Percentiles rank a stretch among this genome's conserved stretches.
Evolutionary conservation across 2,329 filamentous ascomycete species (phyloP).

Genomic region (Biscogniauxia mediterranea): DNA sequence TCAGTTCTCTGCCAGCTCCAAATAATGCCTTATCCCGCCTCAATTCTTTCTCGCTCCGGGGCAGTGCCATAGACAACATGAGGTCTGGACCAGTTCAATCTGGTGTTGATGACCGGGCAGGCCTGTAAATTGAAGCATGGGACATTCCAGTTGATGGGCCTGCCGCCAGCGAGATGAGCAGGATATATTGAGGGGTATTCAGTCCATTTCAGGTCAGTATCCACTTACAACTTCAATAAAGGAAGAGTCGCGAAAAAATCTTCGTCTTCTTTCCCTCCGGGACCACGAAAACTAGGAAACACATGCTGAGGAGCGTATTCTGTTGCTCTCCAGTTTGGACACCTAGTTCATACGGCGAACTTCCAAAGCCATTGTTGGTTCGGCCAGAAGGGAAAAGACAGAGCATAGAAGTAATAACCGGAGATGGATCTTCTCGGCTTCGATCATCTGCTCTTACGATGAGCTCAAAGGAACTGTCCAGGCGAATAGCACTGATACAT

Average conservation of each 20-base stretch:
- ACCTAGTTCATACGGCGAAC: slow-evolving; percentile 39
- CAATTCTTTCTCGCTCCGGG: slow-evolving; percentile 9
- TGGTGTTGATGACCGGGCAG: slow-evolving; percentile 8
- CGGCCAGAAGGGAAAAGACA: slow-evolving; percentile 34
- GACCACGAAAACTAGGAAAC: slow-evolving; percentile 40
- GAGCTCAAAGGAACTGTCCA: slow-evolving; percentile 32
- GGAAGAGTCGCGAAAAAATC: slow-evolving; percentile 41
- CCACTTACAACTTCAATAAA: slow-evolving; percentile 42
- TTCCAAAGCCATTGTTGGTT: slow-evolving; percentile 34
- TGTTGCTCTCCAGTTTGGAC: slow-evolving; percentile 35
- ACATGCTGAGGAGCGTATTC: slow-evolving; percentile 30
- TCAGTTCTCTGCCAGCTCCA: slow-evolving; percentile 26
- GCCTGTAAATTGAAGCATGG: slow-evolving; percentile 15
- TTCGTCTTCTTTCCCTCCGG: slow-evolving; percentile 32
- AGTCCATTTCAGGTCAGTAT: slow-evolving; percentile 20
- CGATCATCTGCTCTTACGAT: slow-evolving; percentile 34
- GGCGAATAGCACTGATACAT: slow-evolving; percentile 19
- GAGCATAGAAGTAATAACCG: slow-evolving; percentile 41
- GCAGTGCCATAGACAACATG: slow-evolving; percentile 13
- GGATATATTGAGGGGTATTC: slow-evolving; percentile 13
- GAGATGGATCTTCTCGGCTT: slow-evolving; percentile 38
- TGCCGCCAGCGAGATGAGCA: neutral
- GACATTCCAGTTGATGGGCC: slow-evolving; percentile 12
- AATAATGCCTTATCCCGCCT: neutral
- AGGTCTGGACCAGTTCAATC: slow-evolving; percentile 1